Base-by-base conservation (phyloP, 73 alveolate genomes). In the Paraurostyla sp. region DNA sequence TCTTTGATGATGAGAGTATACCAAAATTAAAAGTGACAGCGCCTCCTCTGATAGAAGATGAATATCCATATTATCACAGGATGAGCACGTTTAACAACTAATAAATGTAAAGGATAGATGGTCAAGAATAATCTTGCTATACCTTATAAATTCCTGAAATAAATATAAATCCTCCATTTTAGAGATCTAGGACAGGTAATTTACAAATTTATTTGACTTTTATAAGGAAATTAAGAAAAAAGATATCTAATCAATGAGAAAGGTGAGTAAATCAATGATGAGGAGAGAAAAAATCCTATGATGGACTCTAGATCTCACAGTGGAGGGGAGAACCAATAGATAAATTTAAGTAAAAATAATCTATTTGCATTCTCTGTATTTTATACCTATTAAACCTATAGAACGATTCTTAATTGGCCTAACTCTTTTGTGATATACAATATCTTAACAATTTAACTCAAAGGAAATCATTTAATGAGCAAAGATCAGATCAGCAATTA, bases 301-400 rank as follows among this genome's bases (percentile, higher is more conserved):
- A n/a, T n/a, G n/a, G n/a, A n/a, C n/a, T n/a, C n/a, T n/a, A n/a
- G n/a, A n/a, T n/a, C n/a, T n/a, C n/a, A n/a, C n/a, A n/a, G n/a
- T n/a, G n/a, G n/a, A n/a, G n/a, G n/a, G n/a, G n/a, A n/a, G n/a
- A n/a, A n/a, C n/a, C n/a, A n/a, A n/a, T 20, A 54, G 33, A 54
- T 54, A 6, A 11, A 22, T 54, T 20, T 54, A 22, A 54, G 22
- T 54, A 54, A 54, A 54, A 54, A 54, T 54, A 54, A 54, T 20
- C 71, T 54, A 13, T 54, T 54, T 54, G 71, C 71, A 6, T 54
- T 54, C 33, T 54, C 71, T 18, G 71, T 54, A 54, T 18, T 54
- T 54, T 54, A 11, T 11, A 11, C 22, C 22, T 11, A 11, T 54
- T 23, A 15, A 6, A 54, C 9, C 22, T 54, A 15, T 54, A 54